Evolutionary conservation across 805 yeast genomes (phyloP), one percentile per base, ranked within the genome.

Genomic region (Candida schatavii): DNA sequence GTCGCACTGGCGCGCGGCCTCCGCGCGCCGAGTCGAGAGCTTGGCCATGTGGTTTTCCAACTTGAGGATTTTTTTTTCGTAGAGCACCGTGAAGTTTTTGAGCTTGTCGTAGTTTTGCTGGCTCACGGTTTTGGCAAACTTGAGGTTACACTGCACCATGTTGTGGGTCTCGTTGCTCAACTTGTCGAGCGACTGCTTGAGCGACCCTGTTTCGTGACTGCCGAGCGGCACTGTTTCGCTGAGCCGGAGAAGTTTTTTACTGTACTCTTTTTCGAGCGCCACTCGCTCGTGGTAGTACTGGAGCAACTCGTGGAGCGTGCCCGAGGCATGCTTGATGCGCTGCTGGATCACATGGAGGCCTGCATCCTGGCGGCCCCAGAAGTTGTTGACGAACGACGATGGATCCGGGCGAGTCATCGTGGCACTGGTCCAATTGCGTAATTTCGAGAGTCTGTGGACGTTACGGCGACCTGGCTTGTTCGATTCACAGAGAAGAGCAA

Each of bases 211-310:
- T 49, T 81, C 87, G 43, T 66, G 69, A 2, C 75, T 55, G 1
- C 89, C 90, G 3, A 80, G 59, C 0, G 66, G 43, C 1, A 50
- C 52, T 49, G 70, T 74, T 38, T 65, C 61, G 17, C 85, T 64
- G 18, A 88, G 62, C 13, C 73, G 68, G 34, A 64, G 65, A 49
- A 88, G 58, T 44, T 71, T 73, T 42, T 77, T 74, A 29, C 81
- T 64, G 54, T 85, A 86, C 20, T 88, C 96, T 46, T 80, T 84
- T 52, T 88, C 96, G 30, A 88, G 74, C 13, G 76, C 66, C 1
- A 76, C 64, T 29, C 83, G 64, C 44, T 68, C 70, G 26, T 55
- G 55, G 46, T 66, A 68, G 45, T 59, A 66, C 13, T 57, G 59
- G 25, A 62, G 49, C 31, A 68, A 54, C 43, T 68, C 71, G 29